Conservation (phyloP, 805 yeast genomes). For the Ogataea ganodermae region DNA sequence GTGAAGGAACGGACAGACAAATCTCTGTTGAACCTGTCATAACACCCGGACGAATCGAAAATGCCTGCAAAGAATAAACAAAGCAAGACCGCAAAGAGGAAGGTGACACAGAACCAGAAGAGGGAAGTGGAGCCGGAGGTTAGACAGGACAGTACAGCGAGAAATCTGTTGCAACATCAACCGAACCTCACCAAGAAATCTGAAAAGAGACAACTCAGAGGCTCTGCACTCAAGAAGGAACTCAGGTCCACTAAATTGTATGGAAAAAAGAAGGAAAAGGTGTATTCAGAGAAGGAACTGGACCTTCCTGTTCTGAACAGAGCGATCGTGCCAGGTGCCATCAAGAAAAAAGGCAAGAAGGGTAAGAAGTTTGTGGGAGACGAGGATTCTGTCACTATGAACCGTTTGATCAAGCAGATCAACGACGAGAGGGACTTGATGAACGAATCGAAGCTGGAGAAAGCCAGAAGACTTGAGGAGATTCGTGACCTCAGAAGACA, state of each 20-base stretch:
- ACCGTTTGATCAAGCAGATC: conserved; percentile 74
- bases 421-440: conserved; percentile 78
- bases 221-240: conserved; percentile 61
- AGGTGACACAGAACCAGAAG: conserved; percentile 50
- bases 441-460: conserved; percentile 87
- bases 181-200: conserved; percentile 66
- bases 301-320: conserved; percentile 78
- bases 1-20: neutral
- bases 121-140: conserved; percentile 69
- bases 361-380: conserved; percentile 80
- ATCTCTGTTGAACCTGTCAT: too few species aligned
- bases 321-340: conserved; percentile 81
- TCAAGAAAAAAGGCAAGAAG: conserved; percentile 79
- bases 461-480: conserved; percentile 85
- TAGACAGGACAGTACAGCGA: conserved; percentile 62
- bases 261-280: conserved; percentile 60
- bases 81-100: conserved; percentile 60
- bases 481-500: conserved; percentile 81
- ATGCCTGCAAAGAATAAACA: conserved; percentile 42
- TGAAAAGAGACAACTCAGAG: conserved; percentile 48
- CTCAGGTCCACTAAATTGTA: conserved; percentile 65
- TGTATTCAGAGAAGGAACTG: conserved; percentile 75
- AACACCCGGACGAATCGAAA: neutral
- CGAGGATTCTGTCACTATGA: conserved; percentile 60
- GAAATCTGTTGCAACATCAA: conserved; percentile 60